phyloP scores from a whole-genome alignment of 2,329 filamentous ascomycete genomes.

The Phaeomoniella chlamydospora region DNA sequence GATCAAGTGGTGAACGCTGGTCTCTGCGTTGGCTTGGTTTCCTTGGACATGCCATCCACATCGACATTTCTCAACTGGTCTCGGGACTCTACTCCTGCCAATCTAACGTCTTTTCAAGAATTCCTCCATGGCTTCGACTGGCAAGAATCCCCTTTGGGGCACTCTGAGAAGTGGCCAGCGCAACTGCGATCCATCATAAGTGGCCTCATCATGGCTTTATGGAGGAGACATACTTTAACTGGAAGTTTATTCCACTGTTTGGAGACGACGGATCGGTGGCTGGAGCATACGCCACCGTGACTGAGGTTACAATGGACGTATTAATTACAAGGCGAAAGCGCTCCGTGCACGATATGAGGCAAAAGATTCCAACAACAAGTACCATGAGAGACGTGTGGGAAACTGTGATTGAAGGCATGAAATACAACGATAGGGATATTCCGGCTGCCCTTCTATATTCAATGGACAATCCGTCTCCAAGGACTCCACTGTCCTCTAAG shows the following conservation, averaged over 20 bases:
- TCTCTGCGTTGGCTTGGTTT: too few relatives aligned
- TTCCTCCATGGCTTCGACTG: neutral
- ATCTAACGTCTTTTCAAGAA: neutral
- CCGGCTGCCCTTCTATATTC: neutral
- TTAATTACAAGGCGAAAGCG: neutral
- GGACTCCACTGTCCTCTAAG: constrained; percentile 56
- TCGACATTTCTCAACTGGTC: too few relatives aligned
- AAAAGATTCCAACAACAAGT: neutral
- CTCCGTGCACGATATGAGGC: neutral
- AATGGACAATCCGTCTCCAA: constrained; percentile 31
- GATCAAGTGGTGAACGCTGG: too few relatives aligned
- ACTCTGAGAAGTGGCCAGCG: neutral
- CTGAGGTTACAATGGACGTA: neutral
- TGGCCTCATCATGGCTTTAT: neutral
- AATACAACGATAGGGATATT: neutral
- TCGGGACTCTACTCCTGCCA: neutral
- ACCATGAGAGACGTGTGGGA: neutral
- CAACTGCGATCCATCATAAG: neutral
- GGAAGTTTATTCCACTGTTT: neutral
- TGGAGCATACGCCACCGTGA: neutral
- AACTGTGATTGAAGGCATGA: neutral
- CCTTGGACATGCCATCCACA: too few relatives aligned
- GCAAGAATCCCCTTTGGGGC: neutral
- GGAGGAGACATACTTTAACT: neutral
- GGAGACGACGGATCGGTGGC: neutral